phyloP scores from a whole-genome alignment of 352 stramenopile genomes.

The Lagenidium sp. region DNA sequence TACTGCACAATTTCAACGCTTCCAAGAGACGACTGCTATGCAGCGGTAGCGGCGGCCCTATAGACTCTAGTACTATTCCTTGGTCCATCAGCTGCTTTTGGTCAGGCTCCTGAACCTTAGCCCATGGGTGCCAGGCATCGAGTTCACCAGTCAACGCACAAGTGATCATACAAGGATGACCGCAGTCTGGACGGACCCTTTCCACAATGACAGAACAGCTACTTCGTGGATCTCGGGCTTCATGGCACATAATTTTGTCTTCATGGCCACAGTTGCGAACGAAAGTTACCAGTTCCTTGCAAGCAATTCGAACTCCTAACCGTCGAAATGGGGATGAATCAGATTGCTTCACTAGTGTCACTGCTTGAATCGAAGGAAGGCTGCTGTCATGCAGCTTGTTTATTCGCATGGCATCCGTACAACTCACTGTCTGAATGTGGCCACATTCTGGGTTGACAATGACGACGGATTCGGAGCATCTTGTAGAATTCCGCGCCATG shows the following conservation, averaged over 20 bases:
- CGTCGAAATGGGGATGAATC: constrained; percentile 16
- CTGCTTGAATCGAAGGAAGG: constrained; percentile 1
- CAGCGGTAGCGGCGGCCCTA: too few species aligned
- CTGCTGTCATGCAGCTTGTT: neutral
- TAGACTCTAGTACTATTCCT: too few species aligned
- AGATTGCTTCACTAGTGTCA: constrained; percentile 10
- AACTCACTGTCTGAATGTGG: constrained; percentile 44
- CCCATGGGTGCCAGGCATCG: constrained; percentile 42
- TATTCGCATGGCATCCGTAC: constrained; percentile 21
- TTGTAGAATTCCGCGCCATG: constrained; percentile 27
- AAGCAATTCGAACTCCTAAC: constrained; percentile 37
- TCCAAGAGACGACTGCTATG: constrained; percentile 9
- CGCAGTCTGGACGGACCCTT: constrained; percentile 26
- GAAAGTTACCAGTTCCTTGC: constrained; percentile 21
- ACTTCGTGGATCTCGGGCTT: constrained; percentile 20
- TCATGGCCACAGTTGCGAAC: constrained; percentile 32
- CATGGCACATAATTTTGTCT: constrained; percentile 34
- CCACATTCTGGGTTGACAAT: constrained; percentile 65
- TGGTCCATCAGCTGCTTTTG: too few species aligned
- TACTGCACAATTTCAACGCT: constrained; percentile 25
- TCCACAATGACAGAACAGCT: constrained; percentile 24
- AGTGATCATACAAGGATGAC: constrained; percentile 28
- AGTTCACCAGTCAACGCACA: constrained; percentile 24
- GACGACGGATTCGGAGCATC: constrained; percentile 33
- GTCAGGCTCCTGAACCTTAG: neutral